These are phyloP conservation scores for Diplocarpon rosae DNA, from an alignment of 2,329 filamentous ascomycete species.

Conservation along the genomic window DNA sequence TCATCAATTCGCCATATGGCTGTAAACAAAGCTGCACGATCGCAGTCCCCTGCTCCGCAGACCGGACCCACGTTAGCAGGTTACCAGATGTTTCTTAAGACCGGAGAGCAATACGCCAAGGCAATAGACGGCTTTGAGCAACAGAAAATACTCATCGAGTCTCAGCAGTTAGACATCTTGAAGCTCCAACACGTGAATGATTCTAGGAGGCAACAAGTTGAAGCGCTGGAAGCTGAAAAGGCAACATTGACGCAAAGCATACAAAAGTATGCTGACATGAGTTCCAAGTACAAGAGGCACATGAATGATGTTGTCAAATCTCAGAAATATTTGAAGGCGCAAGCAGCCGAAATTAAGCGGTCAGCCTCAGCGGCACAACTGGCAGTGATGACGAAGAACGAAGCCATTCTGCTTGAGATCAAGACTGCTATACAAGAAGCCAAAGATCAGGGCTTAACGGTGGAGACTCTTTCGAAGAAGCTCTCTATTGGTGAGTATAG, in stretches of 20 bases:
- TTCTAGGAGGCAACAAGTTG: slow-evolving; percentile 5
- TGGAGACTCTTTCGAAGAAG: slow-evolving; percentile 1
- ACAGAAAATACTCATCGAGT: slow-evolving; percentile 5
- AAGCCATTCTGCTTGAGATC: slow-evolving; percentile 1
- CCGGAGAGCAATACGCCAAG: neutral
- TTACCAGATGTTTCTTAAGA: neutral
- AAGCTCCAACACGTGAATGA: slow-evolving; percentile 2
- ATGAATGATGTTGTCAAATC: slow-evolving; percentile 25
- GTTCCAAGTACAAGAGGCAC: slow-evolving; percentile 24
- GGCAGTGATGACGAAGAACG: neutral
- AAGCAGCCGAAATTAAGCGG: slow-evolving; percentile 8
- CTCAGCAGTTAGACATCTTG: slow-evolving; percentile 9
- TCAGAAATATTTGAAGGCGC: slow-evolving; percentile 16
- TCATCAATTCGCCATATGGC: neutral
- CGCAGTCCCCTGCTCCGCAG: neutral
- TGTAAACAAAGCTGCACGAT: neutral
- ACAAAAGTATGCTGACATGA: slow-evolving; percentile 18
- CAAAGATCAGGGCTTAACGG: slow-evolving; percentile 1
- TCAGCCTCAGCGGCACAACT: neutral
- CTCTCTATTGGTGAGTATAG: neutral
- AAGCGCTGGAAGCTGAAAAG: slow-evolving; percentile 12
- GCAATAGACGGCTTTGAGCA: slow-evolving; percentile 2
- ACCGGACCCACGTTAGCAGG: neutral
- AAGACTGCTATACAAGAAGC: slow-evolving; percentile 1
- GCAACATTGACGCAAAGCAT: slow-evolving; percentile 16